Conservation (phyloP, 352 stramenopile species). For the Phytophthora pistaciae region DNA sequence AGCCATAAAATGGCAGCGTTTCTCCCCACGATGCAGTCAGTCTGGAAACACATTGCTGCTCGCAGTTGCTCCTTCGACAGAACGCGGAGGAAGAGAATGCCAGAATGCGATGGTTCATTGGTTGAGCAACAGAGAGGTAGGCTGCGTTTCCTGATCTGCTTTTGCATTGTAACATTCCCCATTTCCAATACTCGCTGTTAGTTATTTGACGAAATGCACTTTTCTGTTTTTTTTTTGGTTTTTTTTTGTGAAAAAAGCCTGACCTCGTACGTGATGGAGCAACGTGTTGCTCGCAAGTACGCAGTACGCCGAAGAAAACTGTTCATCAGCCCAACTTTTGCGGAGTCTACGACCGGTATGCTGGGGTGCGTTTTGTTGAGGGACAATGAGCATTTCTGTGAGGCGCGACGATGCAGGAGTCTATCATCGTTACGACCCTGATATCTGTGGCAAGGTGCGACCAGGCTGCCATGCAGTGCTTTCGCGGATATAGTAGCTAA, state of each 20-base stretch:
- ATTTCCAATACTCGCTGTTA: too few species aligned
- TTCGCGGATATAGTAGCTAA: slow-evolving; percentile 4
- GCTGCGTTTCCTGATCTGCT: too few species aligned
- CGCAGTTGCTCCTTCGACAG: neutral
- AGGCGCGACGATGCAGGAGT: neutral
- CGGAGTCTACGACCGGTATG: slow-evolving; percentile 5
- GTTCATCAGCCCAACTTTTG: slow-evolving; percentile 12
- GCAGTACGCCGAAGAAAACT: slow-evolving; percentile 8
- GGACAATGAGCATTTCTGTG: too few species aligned
- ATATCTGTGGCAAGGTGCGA: slow-evolving; percentile 1
- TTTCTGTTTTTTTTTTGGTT: too few species aligned
- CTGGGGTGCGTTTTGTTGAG: neutral
- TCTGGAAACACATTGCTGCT: slow-evolving; percentile 13
- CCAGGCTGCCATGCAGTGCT: neutral
- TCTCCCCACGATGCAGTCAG: neutral
- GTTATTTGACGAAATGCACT: too few species aligned
- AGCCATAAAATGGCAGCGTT: neutral
- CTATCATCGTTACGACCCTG: slow-evolving; percentile 4
- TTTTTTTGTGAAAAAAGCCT: too few species aligned
- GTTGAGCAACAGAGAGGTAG: neutral
- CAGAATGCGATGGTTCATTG: neutral
- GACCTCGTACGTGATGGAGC: slow-evolving; percentile 1
- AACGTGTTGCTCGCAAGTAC: slow-evolving; percentile 2
- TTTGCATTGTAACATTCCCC: too few species aligned
- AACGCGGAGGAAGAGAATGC: slow-evolving; percentile 12